Base-by-base conservation (phyloP, 139 green algal genomes). In the Medakamo hakoo region DNA sequence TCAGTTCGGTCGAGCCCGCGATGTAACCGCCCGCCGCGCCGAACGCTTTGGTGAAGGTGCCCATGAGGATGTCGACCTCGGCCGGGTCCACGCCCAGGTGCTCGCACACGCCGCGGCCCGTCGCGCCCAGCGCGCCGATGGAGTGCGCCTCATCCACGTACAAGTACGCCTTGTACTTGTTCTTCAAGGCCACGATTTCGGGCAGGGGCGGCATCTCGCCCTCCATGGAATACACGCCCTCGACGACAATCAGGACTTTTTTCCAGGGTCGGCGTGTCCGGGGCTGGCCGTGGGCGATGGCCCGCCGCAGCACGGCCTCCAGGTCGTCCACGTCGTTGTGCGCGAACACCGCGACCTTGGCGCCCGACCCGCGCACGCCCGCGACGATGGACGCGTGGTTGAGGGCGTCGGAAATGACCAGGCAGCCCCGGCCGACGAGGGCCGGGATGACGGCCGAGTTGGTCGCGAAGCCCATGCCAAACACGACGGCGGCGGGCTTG, bases 41-140 rank as follows among this genome's bases (percentile, higher is more conserved):
- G 76, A 98, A 99, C 5, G 85, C 94, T 77, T 99, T 99, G 30
- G 93, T 98, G 78, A 97, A 99, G 3, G 93, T 99, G 68, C 93
- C 92, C 93, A 99, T 99, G 78, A 99, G 92, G 64, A 99, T 79
- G 74, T 98, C 93, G 19, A 98, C 72, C 58, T 78, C 72, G 27
- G 19, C 9, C 1, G 26, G 23, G 65, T 95, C 75, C 52, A 99
- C 91, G 14, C 93, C 91, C 23, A 73, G 71, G 27, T 94, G 77
- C 77, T 99, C 93, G 61, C 80, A 93, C 16, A 86, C 76, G 57
- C 92, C 92, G 4, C 79, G 66, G 14, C 89, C 89, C 16, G 74
- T 80, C 4, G 63, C 55, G 16, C 93, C 93, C 65, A 98, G 72
- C 2, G 91, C 92, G 21, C 93, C 93, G 23, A 99, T 95, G 74